Evolutionary conservation across 495 filamentous ascomycete species (phyloP).

Genomic region (Annulohypoxylon maeteangense): DNA sequence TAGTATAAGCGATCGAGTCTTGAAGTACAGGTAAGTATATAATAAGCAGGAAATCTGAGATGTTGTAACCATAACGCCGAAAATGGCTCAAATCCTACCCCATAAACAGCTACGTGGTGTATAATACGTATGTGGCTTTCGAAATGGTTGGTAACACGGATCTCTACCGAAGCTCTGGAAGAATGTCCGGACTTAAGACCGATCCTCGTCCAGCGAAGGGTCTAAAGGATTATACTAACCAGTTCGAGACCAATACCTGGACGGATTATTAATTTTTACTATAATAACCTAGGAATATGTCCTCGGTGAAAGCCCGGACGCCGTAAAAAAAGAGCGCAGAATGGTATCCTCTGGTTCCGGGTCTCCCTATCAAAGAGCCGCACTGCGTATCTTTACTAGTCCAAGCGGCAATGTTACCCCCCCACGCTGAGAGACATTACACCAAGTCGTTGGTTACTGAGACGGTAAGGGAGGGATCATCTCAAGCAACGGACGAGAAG

Average conservation of each 20-base stretch:
- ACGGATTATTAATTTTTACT: neutral
- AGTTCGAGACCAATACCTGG: constrained; percentile 6
- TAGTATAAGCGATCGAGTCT: neutral
- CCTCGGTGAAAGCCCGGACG: constrained; percentile 10
- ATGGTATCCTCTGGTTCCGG: neutral
- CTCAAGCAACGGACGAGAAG: constrained; percentile 13
- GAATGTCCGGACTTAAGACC: constrained; percentile 18
- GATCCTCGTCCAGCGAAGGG: constrained; percentile 10
- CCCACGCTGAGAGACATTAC: constrained; percentile 22
- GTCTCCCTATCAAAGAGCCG: constrained; percentile 34
- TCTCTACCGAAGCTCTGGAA: constrained; percentile 31
- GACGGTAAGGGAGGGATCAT: constrained; percentile 29
- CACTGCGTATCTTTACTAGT: constrained; percentile 34
- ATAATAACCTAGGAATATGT: neutral
- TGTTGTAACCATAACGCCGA: neutral
- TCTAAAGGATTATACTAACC: constrained; percentile 21
- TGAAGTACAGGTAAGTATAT: neutral
- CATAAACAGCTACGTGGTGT: neutral
- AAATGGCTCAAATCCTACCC: constrained; percentile 13
- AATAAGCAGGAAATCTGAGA: neutral
- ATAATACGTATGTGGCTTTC: constrained; percentile 35
- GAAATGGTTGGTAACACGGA: constrained; percentile 23
- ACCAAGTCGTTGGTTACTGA: constrained; percentile 23
- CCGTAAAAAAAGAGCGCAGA: constrained; percentile 24
- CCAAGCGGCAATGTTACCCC: constrained; percentile 33